These are phyloP conservation scores for Colletotrichum trifolii DNA, from an alignment of 2,329 filamentous ascomycete species.

Conservation along the genomic window DNA sequence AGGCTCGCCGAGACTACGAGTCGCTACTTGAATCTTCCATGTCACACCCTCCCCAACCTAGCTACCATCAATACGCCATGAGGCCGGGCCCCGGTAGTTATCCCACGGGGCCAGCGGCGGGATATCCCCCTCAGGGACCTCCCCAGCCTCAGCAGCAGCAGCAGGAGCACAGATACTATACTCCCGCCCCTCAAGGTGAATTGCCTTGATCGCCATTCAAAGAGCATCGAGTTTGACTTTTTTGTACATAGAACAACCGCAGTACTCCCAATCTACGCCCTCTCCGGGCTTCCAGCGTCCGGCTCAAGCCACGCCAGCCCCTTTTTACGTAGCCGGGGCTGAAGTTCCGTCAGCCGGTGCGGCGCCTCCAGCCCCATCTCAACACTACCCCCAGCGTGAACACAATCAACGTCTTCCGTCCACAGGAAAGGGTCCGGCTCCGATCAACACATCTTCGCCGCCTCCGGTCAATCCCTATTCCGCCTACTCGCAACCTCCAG, in stretches of 20 bases:
- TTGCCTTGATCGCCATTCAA: slow-evolving; percentile 37
- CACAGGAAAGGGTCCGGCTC: slow-evolving; percentile 59
- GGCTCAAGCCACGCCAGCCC: slow-evolving; percentile 61
- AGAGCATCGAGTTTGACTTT: slow-evolving; percentile 43
- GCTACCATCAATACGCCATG: slow-evolving; percentile 76
- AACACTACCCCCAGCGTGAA: slow-evolving; percentile 64
- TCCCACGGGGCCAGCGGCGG: slow-evolving; percentile 43
- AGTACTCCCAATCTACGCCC: slow-evolving; percentile 60
- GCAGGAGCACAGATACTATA: slow-evolving; percentile 70
- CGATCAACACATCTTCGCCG: slow-evolving; percentile 63
- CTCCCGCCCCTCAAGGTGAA: slow-evolving; percentile 66
- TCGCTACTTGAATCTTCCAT: slow-evolving; percentile 95
- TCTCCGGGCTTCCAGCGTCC: slow-evolving; percentile 66
- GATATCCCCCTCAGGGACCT: slow-evolving; percentile 55
- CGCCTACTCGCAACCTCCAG: slow-evolving; percentile 58
- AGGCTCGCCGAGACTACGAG: slow-evolving; percentile 96
- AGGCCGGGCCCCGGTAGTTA: slow-evolving; percentile 62
- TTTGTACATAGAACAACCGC: slow-evolving; percentile 52
- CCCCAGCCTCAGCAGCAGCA: slow-evolving; percentile 45
- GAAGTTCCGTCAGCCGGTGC: slow-evolving; percentile 59
- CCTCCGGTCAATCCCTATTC: slow-evolving; percentile 61
- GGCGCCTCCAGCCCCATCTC: slow-evolving; percentile 47
- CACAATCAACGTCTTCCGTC: slow-evolving; percentile 60
- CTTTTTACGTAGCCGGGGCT: slow-evolving; percentile 74
- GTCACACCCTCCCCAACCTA: slow-evolving; percentile 87